Evolutionary conservation across 306 rosid species (phyloP).

Genomic region (Sesbania bispinosa): DNA sequence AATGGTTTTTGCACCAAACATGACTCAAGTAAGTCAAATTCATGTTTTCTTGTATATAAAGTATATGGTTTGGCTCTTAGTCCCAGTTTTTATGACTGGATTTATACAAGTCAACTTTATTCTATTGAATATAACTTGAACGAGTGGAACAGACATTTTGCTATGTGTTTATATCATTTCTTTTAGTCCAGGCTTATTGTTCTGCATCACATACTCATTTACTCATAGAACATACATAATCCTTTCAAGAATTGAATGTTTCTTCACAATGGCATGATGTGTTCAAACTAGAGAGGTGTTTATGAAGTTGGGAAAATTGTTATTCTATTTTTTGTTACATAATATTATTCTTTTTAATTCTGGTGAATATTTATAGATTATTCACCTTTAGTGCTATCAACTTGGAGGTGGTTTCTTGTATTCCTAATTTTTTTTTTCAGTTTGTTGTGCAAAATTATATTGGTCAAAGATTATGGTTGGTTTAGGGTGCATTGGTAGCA

Average conservation of each 20-base stretch:
- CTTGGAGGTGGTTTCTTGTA: not conserved
- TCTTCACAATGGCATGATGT: not conserved
- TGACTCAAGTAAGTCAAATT: conserved; percentile 81
- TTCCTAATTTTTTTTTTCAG: not conserved
- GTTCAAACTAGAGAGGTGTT: not conserved
- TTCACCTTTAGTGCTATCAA: not conserved
- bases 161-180: not conserved
- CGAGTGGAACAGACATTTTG: conserved; percentile 1
- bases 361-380: conserved; percentile 10
- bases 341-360: not conserved
- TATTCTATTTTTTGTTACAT: too few relatives aligned
- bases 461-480: too few relatives aligned
- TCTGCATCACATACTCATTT: not conserved
- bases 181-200: not conserved
- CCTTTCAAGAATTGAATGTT: not conserved
- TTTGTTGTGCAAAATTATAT: not conserved
- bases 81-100: conserved; percentile 11
- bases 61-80: not conserved
- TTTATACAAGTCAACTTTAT: not conserved
- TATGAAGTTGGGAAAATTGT: not conserved
- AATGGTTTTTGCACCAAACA: conserved; percentile 98
- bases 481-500: too few relatives aligned
- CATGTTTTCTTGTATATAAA: not conserved
- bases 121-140: too few relatives aligned
- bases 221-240: not conserved